Base-by-base conservation (phyloP, 768 basidiomycete genomes). In the Auricularia sp. region DNA sequence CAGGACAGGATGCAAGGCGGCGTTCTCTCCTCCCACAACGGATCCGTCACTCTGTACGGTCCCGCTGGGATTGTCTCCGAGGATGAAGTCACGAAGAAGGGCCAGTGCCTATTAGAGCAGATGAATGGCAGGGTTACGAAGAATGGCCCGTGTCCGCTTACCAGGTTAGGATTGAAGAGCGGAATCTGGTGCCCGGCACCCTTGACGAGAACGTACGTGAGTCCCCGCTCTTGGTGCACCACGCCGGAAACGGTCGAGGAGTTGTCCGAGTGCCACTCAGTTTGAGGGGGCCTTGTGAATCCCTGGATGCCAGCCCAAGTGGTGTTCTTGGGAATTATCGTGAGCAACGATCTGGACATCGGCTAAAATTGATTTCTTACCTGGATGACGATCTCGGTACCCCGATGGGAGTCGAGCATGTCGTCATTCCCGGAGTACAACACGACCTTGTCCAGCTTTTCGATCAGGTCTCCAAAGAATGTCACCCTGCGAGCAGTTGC, bases 281-380 rank as follows among this genome's bases (percentile, higher is more conserved):
- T 90, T 2, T 84, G 80, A 0, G 89, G 89, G 65, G 81, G 79
- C 59, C 82, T 78, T 3, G 85, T 84, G 72, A 91, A 91, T 3
- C 89, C 89, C 73, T 84, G 86, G 54, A 85, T 84, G 5, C 87
- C 89, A 33, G 87, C 88, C 68, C 90, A 91, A 0, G 89, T 89
- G 33, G 88, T 89, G 69, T 91, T 91, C 86, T 89, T 62, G 0
- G 54, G 21, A 64, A 54, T 2, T 29, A 29, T 62, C 7, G 45
- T 45, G 3, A 6, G 13, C 29, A 51, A 33, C 29, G 29, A 29
- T 29, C 29, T 29, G 24, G 42, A 67, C 71, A 3, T 39, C 47
- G 7, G 3, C 21, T 8, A 56, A 56, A 33, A 13, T 29, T 7
- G 37, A 37, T 35, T 24, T 35, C 78, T 7, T 71, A 87, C 87